Conservation (phyloP, 2,329 filamentous ascomycete species). For the Arthrobotrys megalospora region DNA sequence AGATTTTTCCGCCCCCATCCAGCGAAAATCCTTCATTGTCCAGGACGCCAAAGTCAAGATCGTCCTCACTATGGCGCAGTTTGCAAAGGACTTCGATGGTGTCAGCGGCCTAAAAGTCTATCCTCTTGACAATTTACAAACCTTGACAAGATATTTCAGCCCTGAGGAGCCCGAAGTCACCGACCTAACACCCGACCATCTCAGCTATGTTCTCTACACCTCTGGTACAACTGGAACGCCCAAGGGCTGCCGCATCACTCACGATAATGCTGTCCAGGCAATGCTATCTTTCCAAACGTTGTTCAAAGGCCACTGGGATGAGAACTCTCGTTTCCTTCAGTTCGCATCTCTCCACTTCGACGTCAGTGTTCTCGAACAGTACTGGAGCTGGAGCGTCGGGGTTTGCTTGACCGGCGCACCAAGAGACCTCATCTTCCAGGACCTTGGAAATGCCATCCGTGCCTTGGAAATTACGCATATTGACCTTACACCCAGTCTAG, state of each 20-base stretch:
- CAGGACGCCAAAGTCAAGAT: constrained; percentile 78
- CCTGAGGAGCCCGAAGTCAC: constrained; percentile 62
- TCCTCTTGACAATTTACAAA: constrained; percentile 69
- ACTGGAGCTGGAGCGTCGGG: constrained; percentile 94
- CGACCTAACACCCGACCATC: constrained; percentile 70
- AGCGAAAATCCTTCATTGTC: constrained; percentile 83
- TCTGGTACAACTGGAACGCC: constrained; percentile 84
- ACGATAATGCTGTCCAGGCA: constrained; percentile 89
- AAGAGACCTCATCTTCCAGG: constrained; percentile 86
- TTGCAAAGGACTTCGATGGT: constrained; percentile 67
- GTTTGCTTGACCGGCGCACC: constrained; percentile 87
- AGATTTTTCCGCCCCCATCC: constrained; percentile 79
- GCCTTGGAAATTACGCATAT: constrained; percentile 86
- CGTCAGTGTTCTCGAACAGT: constrained; percentile 92
- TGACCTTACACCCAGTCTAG: constrained; percentile 89
- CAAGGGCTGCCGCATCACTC: constrained; percentile 89
- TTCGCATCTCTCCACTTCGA: constrained; percentile 97
- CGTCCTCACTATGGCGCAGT: constrained; percentile 74
- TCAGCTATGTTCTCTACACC: constrained; percentile 88
- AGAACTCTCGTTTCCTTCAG: constrained; percentile 84
- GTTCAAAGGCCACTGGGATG: constrained; percentile 81
- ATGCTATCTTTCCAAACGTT: constrained; percentile 88
- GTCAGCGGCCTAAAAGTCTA: constrained; percentile 68
- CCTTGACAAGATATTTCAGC: constrained; percentile 63
- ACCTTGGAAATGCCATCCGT: constrained; percentile 81